Percentiles rank a stretch among this genome's conserved stretches.
phyloP scores from a whole-genome alignment of 2,329 filamentous ascomycete genomes.

The Colletotrichum sp. region DNA sequence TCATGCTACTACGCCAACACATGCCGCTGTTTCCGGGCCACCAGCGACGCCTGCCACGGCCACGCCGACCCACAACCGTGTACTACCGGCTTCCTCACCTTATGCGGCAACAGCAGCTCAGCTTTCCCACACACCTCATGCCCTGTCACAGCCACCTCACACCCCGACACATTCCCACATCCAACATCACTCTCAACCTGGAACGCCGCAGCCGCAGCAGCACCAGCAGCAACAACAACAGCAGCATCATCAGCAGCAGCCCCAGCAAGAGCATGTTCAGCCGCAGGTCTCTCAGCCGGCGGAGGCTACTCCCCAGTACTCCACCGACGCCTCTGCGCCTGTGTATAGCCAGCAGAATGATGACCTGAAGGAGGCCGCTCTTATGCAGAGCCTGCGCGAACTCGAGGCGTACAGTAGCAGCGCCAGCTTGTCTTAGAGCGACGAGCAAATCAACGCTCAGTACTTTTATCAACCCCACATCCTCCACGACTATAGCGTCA shows the following conservation, averaged over 20 bases:
- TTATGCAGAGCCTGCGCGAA: constrained; percentile 22
- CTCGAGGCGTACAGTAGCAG: constrained; percentile 21
- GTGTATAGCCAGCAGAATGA: constrained; percentile 18
- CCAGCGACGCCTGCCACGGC: neutral
- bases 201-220: constrained; percentile 17
- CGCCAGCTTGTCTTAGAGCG: constrained; percentile 10
- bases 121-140: constrained; percentile 13
- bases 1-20: constrained; percentile 7
- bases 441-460: neutral
- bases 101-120: constrained; percentile 15
- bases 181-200: constrained; percentile 12
- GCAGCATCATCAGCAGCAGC: constrained; percentile 21
- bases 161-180: constrained; percentile 13
- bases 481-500: neutral
- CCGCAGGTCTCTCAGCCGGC: constrained; percentile 3
- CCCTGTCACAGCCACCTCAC: neutral
- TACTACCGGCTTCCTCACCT: constrained; percentile 6
- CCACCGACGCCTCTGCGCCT: neutral
- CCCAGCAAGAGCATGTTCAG: constrained; percentile 24
- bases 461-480: constrained; percentile 5
- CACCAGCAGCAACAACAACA: constrained; percentile 15
- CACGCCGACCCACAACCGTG: neutral
- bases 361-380: constrained; percentile 18
- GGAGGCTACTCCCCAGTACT: constrained; percentile 2
- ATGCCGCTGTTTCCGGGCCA: constrained; percentile 1